Evolutionary conservation across 345 rosid species (phyloP).

Genomic region (Melaleuca quinquenervia): DNA sequence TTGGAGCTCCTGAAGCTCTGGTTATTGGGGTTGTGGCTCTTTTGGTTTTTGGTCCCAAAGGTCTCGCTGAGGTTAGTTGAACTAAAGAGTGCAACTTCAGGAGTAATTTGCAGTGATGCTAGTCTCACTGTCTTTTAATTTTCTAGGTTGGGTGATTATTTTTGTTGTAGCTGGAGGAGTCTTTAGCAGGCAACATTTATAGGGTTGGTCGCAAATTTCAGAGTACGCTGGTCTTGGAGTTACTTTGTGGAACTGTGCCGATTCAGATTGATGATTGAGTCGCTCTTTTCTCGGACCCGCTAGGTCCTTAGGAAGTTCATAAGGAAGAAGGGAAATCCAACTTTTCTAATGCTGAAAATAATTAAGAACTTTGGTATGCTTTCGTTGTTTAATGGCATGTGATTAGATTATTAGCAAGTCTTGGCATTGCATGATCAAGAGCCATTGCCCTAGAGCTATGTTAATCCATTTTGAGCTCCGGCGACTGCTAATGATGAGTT

Average conservation of each 20-base stretch:
- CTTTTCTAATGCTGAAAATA: neutral
- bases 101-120: neutral
- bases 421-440: rapidly evolving
- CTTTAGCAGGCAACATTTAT: neutral
- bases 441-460: rapidly evolving
- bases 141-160: neutral
- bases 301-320: neutral
- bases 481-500: neutral
- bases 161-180: neutral
- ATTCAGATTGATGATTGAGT: neutral
- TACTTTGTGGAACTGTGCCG: neutral
- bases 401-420: rapidly evolving
- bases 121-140: neutral
- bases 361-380: neutral
- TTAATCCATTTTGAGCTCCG: neutral
- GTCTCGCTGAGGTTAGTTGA: constrained; percentile 82
- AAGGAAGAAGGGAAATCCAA: neutral
- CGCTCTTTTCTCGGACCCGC: neutral
- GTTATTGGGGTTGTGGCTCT: constrained; percentile 98
- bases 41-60: constrained; percentile 98
- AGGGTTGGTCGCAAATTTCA: neutral
- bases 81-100: neutral
- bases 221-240: neutral
- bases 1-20: constrained; percentile 98
- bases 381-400: rapidly evolving